Conservation (phyloP, 768 basidiomycete species). For the Termitomyces titanicus region DNA sequence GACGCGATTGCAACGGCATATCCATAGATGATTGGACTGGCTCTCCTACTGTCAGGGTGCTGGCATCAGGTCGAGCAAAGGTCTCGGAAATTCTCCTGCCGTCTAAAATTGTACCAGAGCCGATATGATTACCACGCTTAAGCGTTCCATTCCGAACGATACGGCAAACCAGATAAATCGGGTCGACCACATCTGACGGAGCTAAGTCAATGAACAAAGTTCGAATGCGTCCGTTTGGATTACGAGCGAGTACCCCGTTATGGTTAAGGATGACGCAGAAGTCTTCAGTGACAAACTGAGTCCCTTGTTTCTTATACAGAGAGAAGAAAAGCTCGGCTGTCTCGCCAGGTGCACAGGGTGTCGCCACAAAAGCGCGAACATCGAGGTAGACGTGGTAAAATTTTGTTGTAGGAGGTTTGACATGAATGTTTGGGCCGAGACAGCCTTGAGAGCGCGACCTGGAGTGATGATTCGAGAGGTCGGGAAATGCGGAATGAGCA, state of each 20-base stretch:
- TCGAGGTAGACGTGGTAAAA: conserved; percentile 93
- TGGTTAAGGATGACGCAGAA: conserved; percentile 88
- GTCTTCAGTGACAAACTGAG: conserved; percentile 90
- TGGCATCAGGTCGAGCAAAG: conserved; percentile 34
- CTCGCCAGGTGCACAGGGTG: conserved; percentile 86
- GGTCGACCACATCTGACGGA: conserved; percentile 77
- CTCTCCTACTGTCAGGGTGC: conserved; percentile 18
- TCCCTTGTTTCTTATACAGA: conserved; percentile 80
- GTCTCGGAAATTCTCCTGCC: conserved; percentile 56
- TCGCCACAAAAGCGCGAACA: conserved; percentile 87
- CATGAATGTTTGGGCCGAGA: conserved; percentile 23
- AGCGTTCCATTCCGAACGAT: conserved; percentile 86
- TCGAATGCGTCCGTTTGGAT: conserved; percentile 70
- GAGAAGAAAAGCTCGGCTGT: conserved; percentile 93
- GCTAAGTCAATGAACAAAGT: conserved; percentile 92
- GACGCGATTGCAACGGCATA: conserved; percentile 52
- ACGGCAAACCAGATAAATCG: conserved; percentile 86
- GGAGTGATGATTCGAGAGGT: conserved; percentile 36
- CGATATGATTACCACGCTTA: conserved; percentile 61
- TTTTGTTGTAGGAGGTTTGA: conserved; percentile 48
- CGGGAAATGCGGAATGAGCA: conserved; percentile 71
- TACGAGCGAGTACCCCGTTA: conserved; percentile 82
- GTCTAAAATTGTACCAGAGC: conserved; percentile 42
- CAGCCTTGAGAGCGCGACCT: conserved; percentile 36
- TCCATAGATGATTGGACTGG: conserved; percentile 26